Percentiles rank a stretch among this genome's conserved stretches.
Evolutionary conservation across 345 rosid genomes (phyloP).

Genomic region (Cochlearia excelsa): DNA sequence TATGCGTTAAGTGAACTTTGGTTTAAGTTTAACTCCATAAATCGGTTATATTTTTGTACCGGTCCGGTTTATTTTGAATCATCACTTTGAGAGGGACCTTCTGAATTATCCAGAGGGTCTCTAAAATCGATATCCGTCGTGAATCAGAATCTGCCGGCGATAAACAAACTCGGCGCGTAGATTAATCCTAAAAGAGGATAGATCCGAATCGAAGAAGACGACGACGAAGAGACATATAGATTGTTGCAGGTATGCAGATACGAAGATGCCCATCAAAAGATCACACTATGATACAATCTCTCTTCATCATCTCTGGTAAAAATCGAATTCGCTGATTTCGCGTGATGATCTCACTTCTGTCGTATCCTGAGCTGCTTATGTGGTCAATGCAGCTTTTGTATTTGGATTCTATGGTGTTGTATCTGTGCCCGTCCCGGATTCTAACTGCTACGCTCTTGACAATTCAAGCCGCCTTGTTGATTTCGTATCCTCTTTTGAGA

Average conservation of each 20-base stretch:
- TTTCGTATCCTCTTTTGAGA: slow-evolving; percentile 73
- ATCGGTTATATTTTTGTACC: neutral
- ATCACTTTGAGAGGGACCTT: slow-evolving; percentile 8
- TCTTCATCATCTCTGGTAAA: slow-evolving; percentile 40
- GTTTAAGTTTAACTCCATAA: too few species aligned
- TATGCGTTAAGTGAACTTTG: too few species aligned
- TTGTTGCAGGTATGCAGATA: slow-evolving; percentile 29
- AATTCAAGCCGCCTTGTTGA: slow-evolving; percentile 87
- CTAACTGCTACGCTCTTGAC: slow-evolving; percentile 79
- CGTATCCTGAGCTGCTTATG: slow-evolving; percentile 5
- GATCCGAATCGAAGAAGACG: neutral
- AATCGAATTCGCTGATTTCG: slow-evolving; percentile 4
- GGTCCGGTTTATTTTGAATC: neutral
- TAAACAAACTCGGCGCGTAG: slow-evolving; percentile 1
- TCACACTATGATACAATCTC: slow-evolving; percentile 24
- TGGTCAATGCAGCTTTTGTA: slow-evolving; percentile 41
- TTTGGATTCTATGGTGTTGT: slow-evolving; percentile 35
- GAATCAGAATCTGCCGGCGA: slow-evolving; percentile 28
- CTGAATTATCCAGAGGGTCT: neutral
- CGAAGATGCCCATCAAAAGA: slow-evolving; percentile 23
- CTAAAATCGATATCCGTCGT: slow-evolving; percentile 5
- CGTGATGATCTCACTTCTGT: neutral
- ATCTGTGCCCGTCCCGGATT: slow-evolving; percentile 57
- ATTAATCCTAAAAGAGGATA: neutral
- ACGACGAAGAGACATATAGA: slow-evolving; percentile 7